A percentile compares a stretch with the other conserved stretches of the same genome.
Evolutionary conservation across 2,329 filamentous ascomycete species (phyloP).

Genomic region (Aulographum hederae): DNA sequence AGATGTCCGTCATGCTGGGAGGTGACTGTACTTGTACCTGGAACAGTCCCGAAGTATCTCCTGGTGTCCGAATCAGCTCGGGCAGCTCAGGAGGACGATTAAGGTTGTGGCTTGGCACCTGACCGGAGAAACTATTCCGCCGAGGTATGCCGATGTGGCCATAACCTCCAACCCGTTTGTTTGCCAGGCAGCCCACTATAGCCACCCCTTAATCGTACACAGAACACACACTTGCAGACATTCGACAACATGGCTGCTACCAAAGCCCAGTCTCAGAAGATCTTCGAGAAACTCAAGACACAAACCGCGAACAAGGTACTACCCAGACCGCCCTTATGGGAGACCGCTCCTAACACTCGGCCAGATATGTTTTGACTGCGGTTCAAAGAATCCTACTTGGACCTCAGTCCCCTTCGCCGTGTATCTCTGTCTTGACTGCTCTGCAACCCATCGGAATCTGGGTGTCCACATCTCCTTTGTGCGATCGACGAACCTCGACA

Average conservation of each 20-base stretch:
- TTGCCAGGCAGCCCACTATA: too few relatives aligned
- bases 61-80: too few relatives aligned
- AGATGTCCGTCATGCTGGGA: too few relatives aligned
- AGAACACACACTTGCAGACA: too few relatives aligned
- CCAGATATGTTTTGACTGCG: constrained; percentile 95
- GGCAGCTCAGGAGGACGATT: too few relatives aligned
- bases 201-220: too few relatives aligned
- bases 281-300: constrained; percentile 92
- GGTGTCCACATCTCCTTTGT: constrained; percentile 99
- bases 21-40: too few relatives aligned
- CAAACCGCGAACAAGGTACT: constrained; percentile 88
- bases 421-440: constrained; percentile 96
- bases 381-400: constrained; percentile 96
- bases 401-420: constrained; percentile 94
- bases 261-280: constrained; percentile 88
- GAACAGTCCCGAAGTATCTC: too few relatives aligned
- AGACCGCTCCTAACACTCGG: constrained; percentile 4
- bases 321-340: constrained; percentile 5
- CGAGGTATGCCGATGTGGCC: too few relatives aligned
- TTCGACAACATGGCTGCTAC: constrained; percentile 58
- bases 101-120: too few relatives aligned
- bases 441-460: constrained; percentile 88
- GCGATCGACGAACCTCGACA: constrained; percentile 92
- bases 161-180: too few relatives aligned
- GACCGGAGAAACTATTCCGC: too few relatives aligned